Conservation (phyloP, 495 filamentous ascomycete genomes). For the Neurospora sp. region DNA sequence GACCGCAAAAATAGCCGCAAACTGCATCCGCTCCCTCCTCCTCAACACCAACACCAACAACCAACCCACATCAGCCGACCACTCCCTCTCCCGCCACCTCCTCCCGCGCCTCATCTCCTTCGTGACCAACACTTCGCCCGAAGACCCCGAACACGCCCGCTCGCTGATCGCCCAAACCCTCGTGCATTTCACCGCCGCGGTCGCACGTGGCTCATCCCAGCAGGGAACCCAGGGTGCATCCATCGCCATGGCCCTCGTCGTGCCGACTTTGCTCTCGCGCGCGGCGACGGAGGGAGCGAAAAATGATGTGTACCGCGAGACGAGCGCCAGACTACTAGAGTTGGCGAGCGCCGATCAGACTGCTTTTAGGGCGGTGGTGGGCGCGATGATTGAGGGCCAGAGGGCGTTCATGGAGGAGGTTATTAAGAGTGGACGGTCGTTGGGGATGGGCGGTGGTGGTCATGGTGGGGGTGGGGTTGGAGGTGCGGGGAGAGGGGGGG, state of each 20-base stretch:
- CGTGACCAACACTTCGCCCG: slow-evolving; percentile 50
- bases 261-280: slow-evolving; percentile 70
- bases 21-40: slow-evolving; percentile 75
- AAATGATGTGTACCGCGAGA: slow-evolving; percentile 54
- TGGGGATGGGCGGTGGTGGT: slow-evolving; percentile 14
- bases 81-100: slow-evolving; percentile 62
- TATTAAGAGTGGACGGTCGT: slow-evolving; percentile 46
- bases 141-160: slow-evolving; percentile 67
- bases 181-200: slow-evolving; percentile 53
- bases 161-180: slow-evolving; percentile 61
- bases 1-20: slow-evolving; percentile 79
- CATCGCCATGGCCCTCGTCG: slow-evolving; percentile 59
- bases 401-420: slow-evolving; percentile 75
- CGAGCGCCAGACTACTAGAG: slow-evolving; percentile 65
- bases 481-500: slow-evolving; percentile 12
- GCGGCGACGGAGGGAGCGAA: slow-evolving; percentile 40
- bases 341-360: slow-evolving; percentile 64
- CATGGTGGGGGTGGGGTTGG: neutral
- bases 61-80: slow-evolving; percentile 51
- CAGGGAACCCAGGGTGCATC: slow-evolving; percentile 10
- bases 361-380: slow-evolving; percentile 68
- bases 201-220: slow-evolving; percentile 11
- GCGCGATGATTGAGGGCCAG: slow-evolving; percentile 57
- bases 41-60: slow-evolving; percentile 40
- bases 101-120: slow-evolving; percentile 71